A percentile compares a stretch with the other conserved stretches of the same genome.
phyloP scores from a whole-genome alignment of 345 rosid species.

The Hibiscus trionum region DNA sequence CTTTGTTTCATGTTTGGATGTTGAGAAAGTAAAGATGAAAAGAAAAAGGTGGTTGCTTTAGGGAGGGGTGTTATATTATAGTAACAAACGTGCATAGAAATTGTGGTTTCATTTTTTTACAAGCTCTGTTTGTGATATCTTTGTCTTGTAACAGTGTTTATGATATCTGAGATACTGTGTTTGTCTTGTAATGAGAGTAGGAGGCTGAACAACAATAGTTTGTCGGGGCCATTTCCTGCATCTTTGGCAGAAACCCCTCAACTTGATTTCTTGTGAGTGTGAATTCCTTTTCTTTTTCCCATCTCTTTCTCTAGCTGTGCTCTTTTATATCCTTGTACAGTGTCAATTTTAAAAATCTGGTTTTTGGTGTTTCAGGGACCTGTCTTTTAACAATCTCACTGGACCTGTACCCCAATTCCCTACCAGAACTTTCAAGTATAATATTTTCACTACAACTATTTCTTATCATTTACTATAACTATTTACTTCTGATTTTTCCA shows the following conservation, averaged over 20 bases:
- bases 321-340: background rate
- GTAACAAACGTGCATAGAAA: background rate
- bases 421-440: slow-evolving; percentile 76
- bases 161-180: slow-evolving; percentile 15
- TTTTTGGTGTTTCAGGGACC: slow-evolving; percentile 49
- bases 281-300: slow-evolving; percentile 8
- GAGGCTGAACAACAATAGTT: slow-evolving; percentile 91
- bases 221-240: slow-evolving; percentile 73
- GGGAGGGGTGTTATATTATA: background rate
- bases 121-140: background rate
- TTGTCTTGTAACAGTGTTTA: slow-evolving; percentile 7
- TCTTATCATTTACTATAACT: background rate
- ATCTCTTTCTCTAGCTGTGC: background rate
- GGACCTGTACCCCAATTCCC: slow-evolving; percentile 73
- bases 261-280: slow-evolving; percentile 86
- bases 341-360: background rate
- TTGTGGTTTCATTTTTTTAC: no score
- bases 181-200: slow-evolving; percentile 50
- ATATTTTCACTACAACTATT: background rate
- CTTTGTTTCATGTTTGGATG: slow-evolving; percentile 15
- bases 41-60: background rate
- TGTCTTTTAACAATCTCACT: slow-evolving; percentile 88
- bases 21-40: slow-evolving; percentile 3
- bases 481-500: background rate
- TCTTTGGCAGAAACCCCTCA: slow-evolving; percentile 60